A percentile compares a stretch with the other conserved stretches of the same genome.
phyloP scores from a whole-genome alignment of 805 yeast genomes.

The Kuraishia piskuri region DNA sequence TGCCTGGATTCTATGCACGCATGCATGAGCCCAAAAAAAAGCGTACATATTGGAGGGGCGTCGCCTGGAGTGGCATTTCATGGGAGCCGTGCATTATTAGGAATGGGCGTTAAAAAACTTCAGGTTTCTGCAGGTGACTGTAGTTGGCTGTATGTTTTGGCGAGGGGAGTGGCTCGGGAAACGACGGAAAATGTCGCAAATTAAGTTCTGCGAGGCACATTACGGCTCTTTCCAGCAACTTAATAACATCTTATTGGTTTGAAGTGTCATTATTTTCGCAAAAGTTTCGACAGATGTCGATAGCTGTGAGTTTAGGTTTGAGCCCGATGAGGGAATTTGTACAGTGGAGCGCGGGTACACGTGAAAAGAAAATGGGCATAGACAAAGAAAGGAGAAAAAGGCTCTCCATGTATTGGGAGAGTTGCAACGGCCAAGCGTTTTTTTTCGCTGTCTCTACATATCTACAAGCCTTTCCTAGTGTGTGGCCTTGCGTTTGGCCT shows the following conservation, averaged over 20 bases:
- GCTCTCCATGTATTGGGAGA: too few relatives aligned
- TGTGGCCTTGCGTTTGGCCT: too few relatives aligned
- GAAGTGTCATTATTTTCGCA: background rate
- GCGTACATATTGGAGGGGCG: background rate
- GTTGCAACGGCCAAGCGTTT: too few relatives aligned
- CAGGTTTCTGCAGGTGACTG: background rate
- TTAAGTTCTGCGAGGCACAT: background rate
- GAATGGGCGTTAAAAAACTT: background rate
- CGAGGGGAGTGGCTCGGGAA: background rate
- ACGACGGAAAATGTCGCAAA: background rate
- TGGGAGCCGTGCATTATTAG: background rate
- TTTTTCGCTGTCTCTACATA: too few relatives aligned
- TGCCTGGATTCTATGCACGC: background rate
- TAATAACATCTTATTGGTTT: background rate
- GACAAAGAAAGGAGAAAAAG: background rate
- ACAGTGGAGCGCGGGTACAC: background rate
- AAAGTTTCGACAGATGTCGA: background rate
- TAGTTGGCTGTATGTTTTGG: background rate
- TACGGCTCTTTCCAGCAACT: background rate
- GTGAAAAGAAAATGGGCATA: too few relatives aligned
- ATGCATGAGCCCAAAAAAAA: background rate
- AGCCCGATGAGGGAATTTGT: background rate
- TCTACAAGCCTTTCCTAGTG: too few relatives aligned
- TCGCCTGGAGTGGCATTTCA: background rate
- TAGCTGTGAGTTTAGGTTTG: background rate